These are phyloP conservation scores for Lomentospora prolificans DNA, from an alignment of 2,329 filamentous ascomycete genomes.

Conservation along the genomic window DNA sequence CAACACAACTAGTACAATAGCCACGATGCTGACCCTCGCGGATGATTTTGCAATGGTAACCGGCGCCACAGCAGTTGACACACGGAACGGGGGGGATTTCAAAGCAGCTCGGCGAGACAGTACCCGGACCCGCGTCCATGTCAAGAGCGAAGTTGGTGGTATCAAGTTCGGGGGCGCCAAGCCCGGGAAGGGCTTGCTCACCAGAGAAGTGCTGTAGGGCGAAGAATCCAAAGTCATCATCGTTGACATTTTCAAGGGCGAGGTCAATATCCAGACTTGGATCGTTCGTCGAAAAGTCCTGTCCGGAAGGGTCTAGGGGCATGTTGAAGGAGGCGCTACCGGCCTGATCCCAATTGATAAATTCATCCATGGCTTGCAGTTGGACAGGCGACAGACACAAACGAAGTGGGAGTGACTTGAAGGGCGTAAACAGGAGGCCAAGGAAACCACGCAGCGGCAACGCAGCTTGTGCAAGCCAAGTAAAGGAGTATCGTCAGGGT, in stretches of 20 bases:
- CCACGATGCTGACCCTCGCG: conserved; percentile 49
- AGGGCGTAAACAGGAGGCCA: neutral
- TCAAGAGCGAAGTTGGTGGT: neutral
- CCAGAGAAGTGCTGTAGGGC: conserved; percentile 47
- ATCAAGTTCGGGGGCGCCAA: conserved; percentile 2
- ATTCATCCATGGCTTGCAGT: conserved; percentile 38
- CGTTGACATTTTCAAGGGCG: conserved; percentile 44
- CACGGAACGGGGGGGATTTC: conserved; percentile 40
- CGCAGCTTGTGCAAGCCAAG: neutral
- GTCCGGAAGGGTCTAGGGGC: conserved; percentile 21
- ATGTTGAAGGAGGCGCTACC: conserved; percentile 26
- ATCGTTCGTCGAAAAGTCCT: conserved; percentile 23
- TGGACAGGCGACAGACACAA: neutral
- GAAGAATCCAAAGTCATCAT: conserved; percentile 50
- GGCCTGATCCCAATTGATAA: conserved; percentile 52
- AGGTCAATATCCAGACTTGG: conserved; percentile 36
- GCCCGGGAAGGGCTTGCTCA: conserved; percentile 23
- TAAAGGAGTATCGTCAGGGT: conserved; percentile 15
- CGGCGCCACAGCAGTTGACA: conserved; percentile 37
- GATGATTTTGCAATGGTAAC: conserved; percentile 51
- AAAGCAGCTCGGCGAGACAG: conserved; percentile 19
- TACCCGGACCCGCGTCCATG: neutral
- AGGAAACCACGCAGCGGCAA: neutral
- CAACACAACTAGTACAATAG: conserved; percentile 54
- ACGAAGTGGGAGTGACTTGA: neutral